These are phyloP conservation scores for Dianthus caryophyllus DNA, from an alignment of 148 eudicot species.

Conservation along the genomic window DNA sequence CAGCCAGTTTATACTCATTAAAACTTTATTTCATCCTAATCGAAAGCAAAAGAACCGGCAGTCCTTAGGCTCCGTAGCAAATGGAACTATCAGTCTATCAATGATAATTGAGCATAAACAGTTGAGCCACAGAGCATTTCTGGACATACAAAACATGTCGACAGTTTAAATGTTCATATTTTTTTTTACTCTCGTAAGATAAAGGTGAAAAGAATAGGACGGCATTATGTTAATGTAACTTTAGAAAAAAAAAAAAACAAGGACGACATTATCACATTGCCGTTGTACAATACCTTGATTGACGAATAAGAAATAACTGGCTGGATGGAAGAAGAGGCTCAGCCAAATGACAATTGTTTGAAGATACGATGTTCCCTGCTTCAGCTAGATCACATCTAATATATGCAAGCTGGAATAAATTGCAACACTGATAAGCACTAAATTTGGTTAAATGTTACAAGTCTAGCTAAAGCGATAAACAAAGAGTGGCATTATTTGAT, in stretches of 20 bases:
- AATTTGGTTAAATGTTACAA: not conserved
- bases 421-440: slow-evolving; percentile 3
- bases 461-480: not conserved
- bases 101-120: not conserved
- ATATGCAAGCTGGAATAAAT: slow-evolving; percentile 31
- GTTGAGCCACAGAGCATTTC: not conserved
- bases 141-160: not conserved
- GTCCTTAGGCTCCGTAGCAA: too few species aligned
- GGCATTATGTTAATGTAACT: too few species aligned
- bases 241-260: too few species aligned
- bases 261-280: not conserved
- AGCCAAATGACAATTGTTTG: slow-evolving; percentile 26
- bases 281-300: slow-evolving; percentile 23
- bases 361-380: slow-evolving; percentile 25
- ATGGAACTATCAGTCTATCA: too few species aligned
- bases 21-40: too few species aligned
- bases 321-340: slow-evolving; percentile 37
- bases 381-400: slow-evolving; percentile 35
- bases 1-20: too few species aligned
- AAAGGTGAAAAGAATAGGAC: not conserved
- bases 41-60: too few species aligned
- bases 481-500: not conserved
- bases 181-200: not conserved
- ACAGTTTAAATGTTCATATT: not conserved
- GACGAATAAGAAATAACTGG: slow-evolving; percentile 20